Conservation (phyloP, 768 basidiomycete species). For the Sistotremastrum niveocremeum region DNA sequence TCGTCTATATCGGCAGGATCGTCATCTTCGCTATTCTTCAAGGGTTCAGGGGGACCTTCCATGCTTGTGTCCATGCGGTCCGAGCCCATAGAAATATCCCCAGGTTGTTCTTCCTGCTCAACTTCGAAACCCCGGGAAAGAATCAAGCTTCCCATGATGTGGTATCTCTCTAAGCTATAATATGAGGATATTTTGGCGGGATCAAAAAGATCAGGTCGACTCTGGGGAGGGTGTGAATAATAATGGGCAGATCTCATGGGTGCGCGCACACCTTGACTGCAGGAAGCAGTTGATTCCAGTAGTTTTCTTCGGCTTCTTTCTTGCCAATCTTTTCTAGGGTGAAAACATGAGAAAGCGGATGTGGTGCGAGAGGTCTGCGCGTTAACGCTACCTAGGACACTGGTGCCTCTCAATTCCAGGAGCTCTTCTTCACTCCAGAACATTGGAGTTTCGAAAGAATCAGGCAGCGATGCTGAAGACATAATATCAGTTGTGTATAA, state of each 20-base stretch:
- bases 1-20: conserved; percentile 13
- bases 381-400: conserved; percentile 54
- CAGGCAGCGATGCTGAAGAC: conserved; percentile 51
- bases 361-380: background rate
- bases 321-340: conserved; percentile 73
- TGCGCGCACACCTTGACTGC: conserved; percentile 43
- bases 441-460: conserved; percentile 78
- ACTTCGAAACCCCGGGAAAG: conserved; percentile 88
- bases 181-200: conserved; percentile 25
- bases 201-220: conserved; percentile 60
- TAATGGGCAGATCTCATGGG: background rate
- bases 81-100: background rate
- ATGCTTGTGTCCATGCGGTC: conserved; percentile 14
- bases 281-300: conserved; percentile 50
- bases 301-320: conserved; percentile 67
- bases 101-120: conserved; percentile 31
- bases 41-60: conserved; percentile 8
- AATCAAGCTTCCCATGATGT: conserved; percentile 83
- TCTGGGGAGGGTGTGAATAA: conserved; percentile 24
- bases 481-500: background rate
- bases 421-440: conserved; percentile 77
- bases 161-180: conserved; percentile 66
- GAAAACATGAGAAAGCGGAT: background rate
- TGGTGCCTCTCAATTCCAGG: conserved; percentile 63
- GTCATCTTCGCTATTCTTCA: conserved; percentile 13